Evolutionary conservation across 768 basidiomycete genomes (phyloP).

Genomic region (Phylloporus sp.): DNA sequence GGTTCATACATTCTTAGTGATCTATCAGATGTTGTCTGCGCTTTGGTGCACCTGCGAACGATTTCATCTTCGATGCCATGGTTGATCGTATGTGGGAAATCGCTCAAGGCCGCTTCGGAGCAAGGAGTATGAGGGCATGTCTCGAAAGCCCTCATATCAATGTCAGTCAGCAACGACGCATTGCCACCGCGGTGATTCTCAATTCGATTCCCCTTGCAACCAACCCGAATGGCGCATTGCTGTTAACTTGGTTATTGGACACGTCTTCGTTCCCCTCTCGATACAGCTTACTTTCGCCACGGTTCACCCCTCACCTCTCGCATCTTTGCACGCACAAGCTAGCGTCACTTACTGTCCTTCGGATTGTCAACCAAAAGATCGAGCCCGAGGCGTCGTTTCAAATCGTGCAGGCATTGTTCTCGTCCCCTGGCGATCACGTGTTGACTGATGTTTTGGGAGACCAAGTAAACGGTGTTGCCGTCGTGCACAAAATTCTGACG

Average conservation of each 20-base stretch:
- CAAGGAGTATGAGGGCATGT: conserved; percentile 95
- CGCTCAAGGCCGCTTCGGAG: conserved; percentile 96
- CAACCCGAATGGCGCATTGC: conserved; percentile 93
- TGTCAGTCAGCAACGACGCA: conserved; percentile 87
- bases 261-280: conserved; percentile 93
- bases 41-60: conserved; percentile 84
- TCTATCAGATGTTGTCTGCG: conserved; percentile 75
- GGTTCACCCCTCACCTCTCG: conserved; percentile 93
- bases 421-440: conserved; percentile 84
- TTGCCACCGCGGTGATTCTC: conserved; percentile 89
- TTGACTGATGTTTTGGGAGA: conserved; percentile 92
- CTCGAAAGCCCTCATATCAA: conserved; percentile 87
- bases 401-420: conserved; percentile 86
- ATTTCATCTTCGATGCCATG: conserved; percentile 98
- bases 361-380: conserved; percentile 94
- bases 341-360: conserved; percentile 88
- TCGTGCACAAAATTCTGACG: conserved; percentile 88
- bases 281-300: conserved; percentile 89
- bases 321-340: conserved; percentile 98
- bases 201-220: conserved; percentile 98
- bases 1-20: conserved; percentile 4
- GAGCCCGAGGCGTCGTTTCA: conserved; percentile 85
- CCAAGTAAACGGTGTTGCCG: conserved; percentile 93
- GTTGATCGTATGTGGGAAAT: conserved; percentile 98
- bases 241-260: conserved; percentile 96